A percentile compares a stretch with the other conserved stretches of the same genome.
These are phyloP conservation scores for Sarcomyxa edulis DNA, from an alignment of 768 basidiomycete species.

Conservation along the genomic window DNA sequence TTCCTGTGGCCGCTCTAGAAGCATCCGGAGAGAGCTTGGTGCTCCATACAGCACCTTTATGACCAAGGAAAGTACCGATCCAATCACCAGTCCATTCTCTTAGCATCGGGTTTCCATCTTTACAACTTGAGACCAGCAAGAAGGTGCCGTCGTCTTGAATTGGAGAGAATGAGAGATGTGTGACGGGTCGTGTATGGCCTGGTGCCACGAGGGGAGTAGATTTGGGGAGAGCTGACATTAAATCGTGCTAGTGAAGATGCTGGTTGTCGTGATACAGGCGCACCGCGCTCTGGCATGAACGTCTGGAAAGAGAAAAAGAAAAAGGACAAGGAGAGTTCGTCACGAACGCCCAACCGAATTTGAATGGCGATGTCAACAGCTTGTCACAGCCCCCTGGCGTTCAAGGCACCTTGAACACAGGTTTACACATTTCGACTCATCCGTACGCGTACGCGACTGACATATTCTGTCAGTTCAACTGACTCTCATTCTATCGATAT, in stretches of 20 bases:
- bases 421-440: too few relatives aligned
- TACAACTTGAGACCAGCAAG: constrained; percentile 93
- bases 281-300: constrained; percentile 51
- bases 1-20: constrained; percentile 84
- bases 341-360: too few relatives aligned
- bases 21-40: constrained; percentile 87
- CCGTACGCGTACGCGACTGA: too few relatives aligned
- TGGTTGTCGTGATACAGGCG: constrained; percentile 43
- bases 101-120: constrained; percentile 97
- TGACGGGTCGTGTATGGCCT: constrained; percentile 84
- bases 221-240: constrained; percentile 62
- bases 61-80: constrained; percentile 90
- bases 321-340: constrained; percentile 15
- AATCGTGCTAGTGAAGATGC: constrained; percentile 1
- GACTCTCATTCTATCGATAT: too few relatives aligned
- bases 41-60: constrained; percentile 96
- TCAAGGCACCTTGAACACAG: too few relatives aligned
- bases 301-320: constrained; percentile 18
- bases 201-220: constrained; percentile 78
- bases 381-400: too few relatives aligned
- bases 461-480: too few relatives aligned
- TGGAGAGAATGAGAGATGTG: constrained; percentile 89
- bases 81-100: constrained; percentile 98
- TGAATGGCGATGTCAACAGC: too few relatives aligned
- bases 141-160: constrained; percentile 82